Conservation (phyloP, 2,329 filamentous ascomycete genomes). For the Tolypocladium ophioglossoides region DNA sequence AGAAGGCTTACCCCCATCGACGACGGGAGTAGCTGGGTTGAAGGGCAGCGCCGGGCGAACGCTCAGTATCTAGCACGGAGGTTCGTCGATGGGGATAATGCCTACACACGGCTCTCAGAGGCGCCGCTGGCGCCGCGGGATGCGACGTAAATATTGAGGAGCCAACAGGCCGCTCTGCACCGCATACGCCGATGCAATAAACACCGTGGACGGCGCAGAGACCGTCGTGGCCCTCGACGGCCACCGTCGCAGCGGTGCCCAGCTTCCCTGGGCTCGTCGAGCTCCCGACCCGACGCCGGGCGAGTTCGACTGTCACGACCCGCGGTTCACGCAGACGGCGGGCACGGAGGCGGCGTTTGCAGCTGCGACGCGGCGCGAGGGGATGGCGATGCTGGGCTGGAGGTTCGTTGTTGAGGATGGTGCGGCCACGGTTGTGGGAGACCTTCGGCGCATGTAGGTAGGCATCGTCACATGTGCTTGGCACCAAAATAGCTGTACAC, state of each 20-base stretch:
- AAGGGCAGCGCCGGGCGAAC: too few relatives aligned
- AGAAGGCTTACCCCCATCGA: too few relatives aligned
- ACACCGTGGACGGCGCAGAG: neutral
- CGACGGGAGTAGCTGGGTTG: too few relatives aligned
- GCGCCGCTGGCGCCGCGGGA: neutral
- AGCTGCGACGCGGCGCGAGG: constrained; percentile 15
- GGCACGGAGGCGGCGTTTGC: constrained; percentile 21
- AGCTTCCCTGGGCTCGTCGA: constrained; percentile 34
- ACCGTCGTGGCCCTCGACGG: constrained; percentile 9
- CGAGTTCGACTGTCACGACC: constrained; percentile 18
- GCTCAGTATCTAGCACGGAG: too few relatives aligned
- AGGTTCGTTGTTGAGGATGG: constrained; percentile 18
- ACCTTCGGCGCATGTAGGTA: neutral
- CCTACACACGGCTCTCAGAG: neutral
- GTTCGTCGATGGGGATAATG: neutral
- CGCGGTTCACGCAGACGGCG: constrained; percentile 24
- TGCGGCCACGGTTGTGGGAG: neutral
- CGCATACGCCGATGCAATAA: neutral
- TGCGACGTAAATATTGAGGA: neutral
- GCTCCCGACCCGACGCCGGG: constrained; percentile 24
- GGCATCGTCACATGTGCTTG: too few relatives aligned
- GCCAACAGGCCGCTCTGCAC: neutral
- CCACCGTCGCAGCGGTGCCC: constrained; percentile 22
- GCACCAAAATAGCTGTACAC: too few relatives aligned
- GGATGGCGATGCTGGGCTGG: constrained; percentile 24